Percentiles rank a stretch among this genome's conserved stretches.
These are phyloP conservation scores for Madurella fahalii DNA, from an alignment of 2,329 filamentous ascomycete genomes.

Conservation along the genomic window DNA sequence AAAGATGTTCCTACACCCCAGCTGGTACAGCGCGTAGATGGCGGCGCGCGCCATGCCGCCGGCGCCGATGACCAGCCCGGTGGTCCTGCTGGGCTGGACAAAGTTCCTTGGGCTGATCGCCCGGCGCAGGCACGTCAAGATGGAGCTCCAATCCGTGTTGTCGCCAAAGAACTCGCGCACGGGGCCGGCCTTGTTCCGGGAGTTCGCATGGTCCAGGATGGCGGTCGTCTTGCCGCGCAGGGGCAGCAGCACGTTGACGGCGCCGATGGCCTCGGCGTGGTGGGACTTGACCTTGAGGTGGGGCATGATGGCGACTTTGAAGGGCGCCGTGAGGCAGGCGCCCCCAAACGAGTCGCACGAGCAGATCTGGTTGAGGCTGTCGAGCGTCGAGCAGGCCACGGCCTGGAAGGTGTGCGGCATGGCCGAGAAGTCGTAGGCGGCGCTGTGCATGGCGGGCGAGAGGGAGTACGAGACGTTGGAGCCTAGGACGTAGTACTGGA, in stretches of 20 bases:
- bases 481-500: slow-evolving; percentile 66
- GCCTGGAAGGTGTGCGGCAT: slow-evolving; percentile 64
- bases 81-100: slow-evolving; percentile 50
- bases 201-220: slow-evolving; percentile 52
- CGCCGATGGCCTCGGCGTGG: slow-evolving; percentile 67
- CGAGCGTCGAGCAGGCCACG: slow-evolving; percentile 56
- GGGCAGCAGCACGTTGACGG: slow-evolving; percentile 67
- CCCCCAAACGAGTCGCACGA: slow-evolving; percentile 62
- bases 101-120: slow-evolving; percentile 66
- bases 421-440: slow-evolving; percentile 61
- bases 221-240: slow-evolving; percentile 49
- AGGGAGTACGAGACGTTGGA: slow-evolving; percentile 65
- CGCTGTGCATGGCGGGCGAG: slow-evolving; percentile 68
- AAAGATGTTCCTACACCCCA: slow-evolving; percentile 70
- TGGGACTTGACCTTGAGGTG: slow-evolving; percentile 61
- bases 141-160: slow-evolving; percentile 39
- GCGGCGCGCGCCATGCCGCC: slow-evolving; percentile 71
- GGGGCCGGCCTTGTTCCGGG: slow-evolving; percentile 57
- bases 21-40: slow-evolving; percentile 67
- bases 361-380: slow-evolving; percentile 57
- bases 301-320: slow-evolving; percentile 64
- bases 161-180: slow-evolving; percentile 62
- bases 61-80: slow-evolving; percentile 56
- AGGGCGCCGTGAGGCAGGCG: slow-evolving; percentile 63
- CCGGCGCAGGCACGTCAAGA: slow-evolving; percentile 56